Evolutionary conservation across 768 basidiomycete genomes (phyloP).

Genomic region (Hirschioporus abietinus): DNA sequence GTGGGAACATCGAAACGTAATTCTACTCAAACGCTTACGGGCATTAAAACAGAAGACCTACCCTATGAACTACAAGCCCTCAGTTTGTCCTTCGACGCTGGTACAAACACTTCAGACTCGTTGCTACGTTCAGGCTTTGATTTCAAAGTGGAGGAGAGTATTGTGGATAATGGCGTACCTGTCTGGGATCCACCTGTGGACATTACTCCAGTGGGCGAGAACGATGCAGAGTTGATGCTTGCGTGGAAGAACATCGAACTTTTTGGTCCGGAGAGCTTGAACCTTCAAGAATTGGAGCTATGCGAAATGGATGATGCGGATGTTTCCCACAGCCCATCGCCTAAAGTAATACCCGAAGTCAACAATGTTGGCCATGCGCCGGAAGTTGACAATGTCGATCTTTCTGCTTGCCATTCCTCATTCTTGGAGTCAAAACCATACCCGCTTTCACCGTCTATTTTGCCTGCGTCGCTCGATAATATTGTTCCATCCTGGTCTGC

Average conservation of each 20-base stretch:
- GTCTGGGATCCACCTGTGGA: neutral
- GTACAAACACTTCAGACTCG: neutral
- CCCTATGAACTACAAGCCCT: neutral
- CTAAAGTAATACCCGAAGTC: neutral
- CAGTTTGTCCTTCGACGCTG: neutral
- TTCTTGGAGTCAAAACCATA: neutral
- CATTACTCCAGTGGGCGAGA: neutral
- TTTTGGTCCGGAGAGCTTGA: conserved; percentile 40
- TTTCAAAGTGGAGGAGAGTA: neutral
- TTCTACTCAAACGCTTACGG: neutral
- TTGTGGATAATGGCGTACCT: neutral
- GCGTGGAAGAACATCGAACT: conserved; percentile 40
- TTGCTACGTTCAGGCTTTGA: neutral
- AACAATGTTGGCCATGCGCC: neutral
- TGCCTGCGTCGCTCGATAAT: neutral
- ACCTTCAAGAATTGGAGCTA: conserved; percentile 26
- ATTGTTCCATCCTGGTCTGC: neutral
- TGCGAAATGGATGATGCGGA: neutral
- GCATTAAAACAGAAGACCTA: neutral
- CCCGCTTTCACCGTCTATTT: neutral
- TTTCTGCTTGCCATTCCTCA: neutral
- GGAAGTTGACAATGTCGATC: neutral
- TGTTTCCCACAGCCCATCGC: neutral
- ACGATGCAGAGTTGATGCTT: neutral
- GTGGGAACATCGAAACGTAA: neutral